These are phyloP conservation scores for Dioscorea dumetorum DNA, from an alignment of 106 monocot genomes.

Conservation along the genomic window DNA sequence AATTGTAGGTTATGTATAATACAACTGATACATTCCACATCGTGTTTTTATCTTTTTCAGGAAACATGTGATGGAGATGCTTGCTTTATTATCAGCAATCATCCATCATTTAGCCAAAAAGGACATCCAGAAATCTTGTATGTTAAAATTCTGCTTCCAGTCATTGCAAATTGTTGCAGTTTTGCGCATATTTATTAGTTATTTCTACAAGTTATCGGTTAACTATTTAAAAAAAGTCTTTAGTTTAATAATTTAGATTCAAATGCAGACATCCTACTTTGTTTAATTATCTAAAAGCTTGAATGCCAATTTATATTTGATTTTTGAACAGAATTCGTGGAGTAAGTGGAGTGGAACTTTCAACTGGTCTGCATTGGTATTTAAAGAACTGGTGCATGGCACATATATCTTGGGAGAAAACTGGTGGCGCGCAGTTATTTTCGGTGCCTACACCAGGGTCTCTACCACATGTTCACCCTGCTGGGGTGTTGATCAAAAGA, in stretches of 20 bases:
- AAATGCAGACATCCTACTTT: too few species aligned
- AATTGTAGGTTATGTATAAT: neutral
- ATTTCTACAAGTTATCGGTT: too few species aligned
- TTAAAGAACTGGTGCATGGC: slow-evolving; percentile 49
- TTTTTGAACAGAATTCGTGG: slow-evolving; percentile 33
- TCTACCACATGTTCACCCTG: slow-evolving; percentile 28
- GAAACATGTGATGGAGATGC: slow-evolving; percentile 40
- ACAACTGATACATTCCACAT: neutral
- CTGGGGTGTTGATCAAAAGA: slow-evolving; percentile 39
- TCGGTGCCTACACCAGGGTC: slow-evolving; percentile 38
- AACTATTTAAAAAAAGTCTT: too few species aligned
- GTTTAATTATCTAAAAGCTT: too few species aligned
- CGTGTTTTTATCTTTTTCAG: slow-evolving; percentile 7
- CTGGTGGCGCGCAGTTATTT: slow-evolving; percentile 47
- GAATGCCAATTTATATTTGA: neutral
- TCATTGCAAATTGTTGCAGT: neutral
- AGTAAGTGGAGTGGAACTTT: slow-evolving; percentile 47
- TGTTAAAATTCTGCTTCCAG: slow-evolving; percentile 1
- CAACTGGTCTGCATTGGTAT: slow-evolving; percentile 63
- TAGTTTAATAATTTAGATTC: too few species aligned
- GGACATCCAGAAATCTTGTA: slow-evolving; percentile 46
- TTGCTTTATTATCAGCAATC: slow-evolving; percentile 52
- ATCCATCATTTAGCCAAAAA: slow-evolving; percentile 20
- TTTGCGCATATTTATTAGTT: too few species aligned
- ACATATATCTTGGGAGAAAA: slow-evolving; percentile 64